A percentile compares a stretch with the other conserved stretches of the same genome.
Evolutionary conservation across 2,329 filamentous ascomycete species (phyloP).

Genomic region (Dothistroma septosporum): DNA sequence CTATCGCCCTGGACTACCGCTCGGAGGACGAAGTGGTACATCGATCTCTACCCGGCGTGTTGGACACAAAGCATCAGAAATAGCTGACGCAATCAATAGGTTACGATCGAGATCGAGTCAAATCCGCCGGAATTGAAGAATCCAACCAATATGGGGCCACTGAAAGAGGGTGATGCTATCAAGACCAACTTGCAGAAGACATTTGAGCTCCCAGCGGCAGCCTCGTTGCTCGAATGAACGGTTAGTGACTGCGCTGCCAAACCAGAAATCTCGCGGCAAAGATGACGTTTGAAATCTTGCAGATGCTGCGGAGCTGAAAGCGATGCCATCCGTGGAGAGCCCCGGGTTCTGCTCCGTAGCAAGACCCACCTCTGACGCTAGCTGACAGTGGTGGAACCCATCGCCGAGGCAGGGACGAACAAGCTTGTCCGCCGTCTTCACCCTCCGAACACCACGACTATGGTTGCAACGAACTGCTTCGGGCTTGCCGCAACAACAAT

Average conservation of each 20-base stretch:
- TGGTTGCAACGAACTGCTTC: background rate
- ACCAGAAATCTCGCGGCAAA: background rate
- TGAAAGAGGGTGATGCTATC: constrained; percentile 28
- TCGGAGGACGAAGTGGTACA: constrained; percentile 55
- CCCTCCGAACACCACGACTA: background rate
- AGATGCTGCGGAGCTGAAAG: background rate
- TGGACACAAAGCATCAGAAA: background rate
- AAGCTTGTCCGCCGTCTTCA: no score
- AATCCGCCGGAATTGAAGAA: constrained; percentile 42
- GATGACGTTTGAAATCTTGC: constrained; percentile 1
- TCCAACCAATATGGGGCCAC: constrained; percentile 28
- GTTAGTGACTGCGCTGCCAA: background rate
- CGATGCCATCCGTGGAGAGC: background rate
- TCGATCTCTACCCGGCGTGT: constrained; percentile 14
- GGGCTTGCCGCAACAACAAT: background rate
- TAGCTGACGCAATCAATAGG: constrained; percentile 33
- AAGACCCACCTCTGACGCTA: background rate
- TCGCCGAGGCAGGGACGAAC: background rate
- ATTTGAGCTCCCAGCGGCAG: constrained; percentile 30
- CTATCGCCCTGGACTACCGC: constrained; percentile 46
- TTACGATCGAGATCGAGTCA: constrained; percentile 48
- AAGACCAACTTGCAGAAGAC: constrained; percentile 34
- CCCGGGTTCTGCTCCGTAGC: background rate
- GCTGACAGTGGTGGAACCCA: background rate
- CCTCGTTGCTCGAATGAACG: constrained; percentile 36